Evolutionary conservation across 495 filamentous ascomycete genomes (phyloP).

Genomic region (Cryomyces minteri): DNA sequence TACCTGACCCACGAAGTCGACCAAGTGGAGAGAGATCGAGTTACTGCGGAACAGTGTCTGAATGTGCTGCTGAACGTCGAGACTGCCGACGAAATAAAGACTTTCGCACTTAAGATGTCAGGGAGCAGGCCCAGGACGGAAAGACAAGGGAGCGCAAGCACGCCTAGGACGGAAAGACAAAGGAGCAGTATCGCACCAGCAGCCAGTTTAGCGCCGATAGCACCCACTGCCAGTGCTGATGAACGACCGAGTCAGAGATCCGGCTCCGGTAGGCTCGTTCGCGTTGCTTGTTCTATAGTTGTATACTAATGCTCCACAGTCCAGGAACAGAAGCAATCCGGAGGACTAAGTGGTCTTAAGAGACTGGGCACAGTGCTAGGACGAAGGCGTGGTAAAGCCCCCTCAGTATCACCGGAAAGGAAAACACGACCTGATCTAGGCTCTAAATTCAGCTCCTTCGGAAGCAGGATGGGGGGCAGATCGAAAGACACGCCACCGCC

Average conservation of each 20-base stretch:
- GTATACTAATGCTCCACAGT: constrained; percentile 8
- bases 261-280: constrained; percentile 10
- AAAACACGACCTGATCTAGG: constrained; percentile 4
- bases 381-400: constrained; percentile 15
- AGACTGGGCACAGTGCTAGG: constrained; percentile 21
- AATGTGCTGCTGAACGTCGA: constrained; percentile 75
- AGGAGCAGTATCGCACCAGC: constrained; percentile 2
- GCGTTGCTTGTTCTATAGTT: not conserved
- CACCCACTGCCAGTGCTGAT: constrained; percentile 5
- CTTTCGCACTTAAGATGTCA: constrained; percentile 43
- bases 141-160: constrained; percentile 23
- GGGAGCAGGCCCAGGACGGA: constrained; percentile 11
- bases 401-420: constrained; percentile 21
- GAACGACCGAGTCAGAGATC: constrained; percentile 16
- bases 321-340: constrained; percentile 15
- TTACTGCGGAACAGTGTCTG: constrained; percentile 63
- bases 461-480: constrained; percentile 1
- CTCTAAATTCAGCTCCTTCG: constrained; percentile 8
- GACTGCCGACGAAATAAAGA: constrained; percentile 78
- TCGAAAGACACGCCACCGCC: constrained; percentile 2
- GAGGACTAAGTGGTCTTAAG: constrained; percentile 17
- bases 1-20: constrained; percentile 87
- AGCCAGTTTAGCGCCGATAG: constrained; percentile 4
- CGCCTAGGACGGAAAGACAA: not conserved
- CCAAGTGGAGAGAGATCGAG: constrained; percentile 57